Percentiles rank a stretch among this genome's conserved stretches.
Conservation (phyloP, 202 grass and related monocot species). For the Miscanthus sacchariflorus region DNA sequence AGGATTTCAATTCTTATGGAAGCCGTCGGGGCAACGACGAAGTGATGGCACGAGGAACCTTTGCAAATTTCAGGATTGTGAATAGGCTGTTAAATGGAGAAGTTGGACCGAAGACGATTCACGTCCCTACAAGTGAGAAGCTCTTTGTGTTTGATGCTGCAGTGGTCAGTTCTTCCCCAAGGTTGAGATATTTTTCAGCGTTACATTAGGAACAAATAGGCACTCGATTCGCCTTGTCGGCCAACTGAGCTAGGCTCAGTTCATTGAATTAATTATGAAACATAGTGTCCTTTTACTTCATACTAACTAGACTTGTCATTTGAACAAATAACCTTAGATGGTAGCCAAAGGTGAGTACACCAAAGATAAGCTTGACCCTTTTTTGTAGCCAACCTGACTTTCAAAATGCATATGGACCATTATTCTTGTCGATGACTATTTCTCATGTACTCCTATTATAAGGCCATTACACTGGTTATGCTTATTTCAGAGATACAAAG, state of each 20-base stretch:
- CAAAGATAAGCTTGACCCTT: neutral
- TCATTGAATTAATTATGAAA: neutral
- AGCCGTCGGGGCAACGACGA: constrained; percentile 87
- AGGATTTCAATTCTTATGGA: constrained; percentile 88
- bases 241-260: neutral
- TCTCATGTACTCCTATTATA: neutral
- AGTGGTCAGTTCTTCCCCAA: constrained; percentile 50
- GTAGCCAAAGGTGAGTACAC: neutral
- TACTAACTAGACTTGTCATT: neutral
- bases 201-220: neutral
- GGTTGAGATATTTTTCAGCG: neutral
- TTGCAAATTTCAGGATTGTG: constrained; percentile 91
- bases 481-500: constrained; percentile 75
- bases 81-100: constrained; percentile 87
- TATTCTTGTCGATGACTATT: neutral
- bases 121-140: constrained; percentile 87
- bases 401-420: neutral
- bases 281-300: neutral
- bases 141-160: constrained; percentile 88
- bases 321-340: neutral
- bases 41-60: constrained; percentile 88
- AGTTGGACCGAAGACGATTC: constrained; percentile 87
- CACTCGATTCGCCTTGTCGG: neutral
- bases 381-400: constrained; percentile 1
- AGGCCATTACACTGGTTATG: constrained; percentile 20